These are phyloP conservation scores for Saturnispora dispora DNA, from an alignment of 805 yeast species.

Conservation along the genomic window DNA sequence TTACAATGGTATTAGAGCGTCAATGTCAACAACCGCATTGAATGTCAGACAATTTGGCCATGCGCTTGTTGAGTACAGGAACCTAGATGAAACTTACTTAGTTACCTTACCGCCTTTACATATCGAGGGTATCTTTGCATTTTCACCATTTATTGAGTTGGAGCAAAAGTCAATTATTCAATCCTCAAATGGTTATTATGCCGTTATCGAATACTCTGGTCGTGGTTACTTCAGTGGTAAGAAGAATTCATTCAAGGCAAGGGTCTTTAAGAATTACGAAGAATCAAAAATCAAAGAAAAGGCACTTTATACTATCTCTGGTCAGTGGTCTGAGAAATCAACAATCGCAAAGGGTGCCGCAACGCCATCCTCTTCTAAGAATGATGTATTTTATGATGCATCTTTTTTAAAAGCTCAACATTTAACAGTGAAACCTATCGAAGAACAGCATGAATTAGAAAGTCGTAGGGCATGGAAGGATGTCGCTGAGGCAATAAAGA, in stretches of 20 bases:
- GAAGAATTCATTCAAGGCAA: slow-evolving; percentile 85
- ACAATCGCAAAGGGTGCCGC: slow-evolving; percentile 49
- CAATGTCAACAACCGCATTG: slow-evolving; percentile 66
- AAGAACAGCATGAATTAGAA: slow-evolving; percentile 72
- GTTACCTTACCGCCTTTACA: slow-evolving; percentile 92
- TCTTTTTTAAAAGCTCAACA: slow-evolving; percentile 39
- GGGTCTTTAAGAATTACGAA: slow-evolving; percentile 52
- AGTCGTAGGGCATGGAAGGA: slow-evolving; percentile 82
- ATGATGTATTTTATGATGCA: slow-evolving; percentile 58
- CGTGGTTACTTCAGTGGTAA: slow-evolving; percentile 94
- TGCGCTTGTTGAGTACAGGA: slow-evolving; percentile 60
- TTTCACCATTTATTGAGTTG: slow-evolving; percentile 89
- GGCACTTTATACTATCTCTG: slow-evolving; percentile 70
- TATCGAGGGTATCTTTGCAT: slow-evolving; percentile 85
- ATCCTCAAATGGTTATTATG: slow-evolving; percentile 65
- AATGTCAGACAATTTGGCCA: slow-evolving; percentile 91
- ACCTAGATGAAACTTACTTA: slow-evolving; percentile 57
- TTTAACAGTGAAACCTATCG: slow-evolving; percentile 69
- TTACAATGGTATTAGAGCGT: slow-evolving; percentile 80
- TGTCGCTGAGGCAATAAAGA: slow-evolving; percentile 79
- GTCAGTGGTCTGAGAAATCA: slow-evolving; percentile 88
- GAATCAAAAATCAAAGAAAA: slow-evolving; percentile 42
- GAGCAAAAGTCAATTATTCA: slow-evolving; percentile 85
- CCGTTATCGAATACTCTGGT: slow-evolving; percentile 75
- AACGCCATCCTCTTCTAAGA: slow-evolving; percentile 34